Evolutionary conservation across 78 protist genomes (phyloP).

Genomic region (Corallochytrium limacisporum): DNA sequence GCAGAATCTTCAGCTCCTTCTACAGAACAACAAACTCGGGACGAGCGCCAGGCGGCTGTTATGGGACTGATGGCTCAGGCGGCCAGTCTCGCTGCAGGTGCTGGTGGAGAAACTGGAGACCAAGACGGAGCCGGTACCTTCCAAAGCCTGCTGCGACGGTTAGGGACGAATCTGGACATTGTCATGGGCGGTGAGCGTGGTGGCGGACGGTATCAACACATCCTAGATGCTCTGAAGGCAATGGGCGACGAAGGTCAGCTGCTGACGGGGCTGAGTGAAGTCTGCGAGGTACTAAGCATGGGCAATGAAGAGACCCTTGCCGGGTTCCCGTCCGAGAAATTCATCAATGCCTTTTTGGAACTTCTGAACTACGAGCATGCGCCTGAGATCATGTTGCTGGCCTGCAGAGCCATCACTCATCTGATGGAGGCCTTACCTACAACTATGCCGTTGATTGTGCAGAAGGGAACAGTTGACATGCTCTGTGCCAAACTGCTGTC

Average conservation of each 20-base stretch:
- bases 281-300: slow-evolving; percentile 62
- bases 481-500: slow-evolving; percentile 52
- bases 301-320: slow-evolving; percentile 60
- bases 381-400: slow-evolving; percentile 56
- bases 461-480: slow-evolving; percentile 27
- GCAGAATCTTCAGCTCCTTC: too few species aligned
- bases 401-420: slow-evolving; percentile 54
- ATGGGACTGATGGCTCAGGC: too few species aligned
- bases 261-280: slow-evolving; percentile 37
- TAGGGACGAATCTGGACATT: too few species aligned
- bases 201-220: background rate
- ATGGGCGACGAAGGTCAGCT: slow-evolving; percentile 19
- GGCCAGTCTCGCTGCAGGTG: too few species aligned
- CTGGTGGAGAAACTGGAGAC: too few species aligned
- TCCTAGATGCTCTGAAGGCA: slow-evolving; percentile 25
- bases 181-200: too few species aligned
- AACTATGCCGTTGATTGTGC: slow-evolving; percentile 17
- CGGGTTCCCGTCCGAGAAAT: slow-evolving; percentile 25
- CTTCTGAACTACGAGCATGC: slow-evolving; percentile 39
- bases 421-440: slow-evolving; percentile 63
- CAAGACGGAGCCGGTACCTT: too few species aligned
- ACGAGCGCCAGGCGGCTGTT: too few species aligned
- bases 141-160: too few species aligned
- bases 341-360: slow-evolving; percentile 27
- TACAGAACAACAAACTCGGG: too few species aligned